Evolutionary conservation across 2,329 filamentous ascomycete species (phyloP).

Genomic region (Xenoacremonium recifei): DNA sequence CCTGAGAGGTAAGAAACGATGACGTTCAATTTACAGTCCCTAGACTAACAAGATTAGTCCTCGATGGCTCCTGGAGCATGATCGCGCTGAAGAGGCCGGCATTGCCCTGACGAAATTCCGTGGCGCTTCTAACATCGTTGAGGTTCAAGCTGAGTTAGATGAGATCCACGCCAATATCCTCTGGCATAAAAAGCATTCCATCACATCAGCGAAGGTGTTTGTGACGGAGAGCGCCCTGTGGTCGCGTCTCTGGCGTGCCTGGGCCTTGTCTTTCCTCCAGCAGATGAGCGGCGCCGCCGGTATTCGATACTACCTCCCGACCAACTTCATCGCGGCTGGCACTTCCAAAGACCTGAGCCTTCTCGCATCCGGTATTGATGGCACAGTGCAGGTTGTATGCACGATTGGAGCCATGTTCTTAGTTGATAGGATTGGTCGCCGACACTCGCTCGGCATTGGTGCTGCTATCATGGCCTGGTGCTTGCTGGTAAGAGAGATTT

Average conservation of each 20-base stretch:
- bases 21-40: background rate
- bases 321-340: conserved; percentile 50
- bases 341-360: conserved; percentile 46
- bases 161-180: conserved; percentile 47
- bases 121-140: conserved; percentile 36
- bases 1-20: conserved; percentile 49
- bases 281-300: conserved; percentile 58
- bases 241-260: conserved; percentile 54
- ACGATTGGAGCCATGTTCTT: conserved; percentile 56
- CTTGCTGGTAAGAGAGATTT: conserved; percentile 43
- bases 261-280: conserved; percentile 58
- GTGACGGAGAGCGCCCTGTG: conserved; percentile 49
- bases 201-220: conserved; percentile 35
- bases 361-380: conserved; percentile 55
- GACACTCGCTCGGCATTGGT: conserved; percentile 47
- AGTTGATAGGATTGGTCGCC: conserved; percentile 52
- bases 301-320: conserved; percentile 60
- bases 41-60: conserved; percentile 36
- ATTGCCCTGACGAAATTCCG: conserved; percentile 48
- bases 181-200: conserved; percentile 18
- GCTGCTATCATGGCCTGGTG: conserved; percentile 52
- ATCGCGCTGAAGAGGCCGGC: conserved; percentile 40
- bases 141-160: conserved; percentile 31
- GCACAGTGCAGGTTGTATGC: conserved; percentile 56
- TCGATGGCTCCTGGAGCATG: conserved; percentile 57